Base-by-base conservation (phyloP, 2,329 filamentous ascomycete species). In the Paecilomyces dactylethromorphus region DNA sequence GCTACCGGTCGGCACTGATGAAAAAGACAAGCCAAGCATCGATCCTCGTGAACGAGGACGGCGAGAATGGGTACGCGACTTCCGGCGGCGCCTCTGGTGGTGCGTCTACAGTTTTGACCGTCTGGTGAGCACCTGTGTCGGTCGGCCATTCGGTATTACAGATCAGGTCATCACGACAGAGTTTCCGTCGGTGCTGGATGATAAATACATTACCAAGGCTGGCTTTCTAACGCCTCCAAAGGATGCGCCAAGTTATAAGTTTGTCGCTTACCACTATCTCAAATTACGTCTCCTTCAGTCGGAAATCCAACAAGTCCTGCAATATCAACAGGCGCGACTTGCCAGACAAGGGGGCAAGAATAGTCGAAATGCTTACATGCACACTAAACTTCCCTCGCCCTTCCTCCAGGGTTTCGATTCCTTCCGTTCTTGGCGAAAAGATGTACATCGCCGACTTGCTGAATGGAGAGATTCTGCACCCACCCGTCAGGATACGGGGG, bases 101-200 rank as follows among this genome's bases (percentile, higher is more conserved):
- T 96, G 92, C 76, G 92, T 92, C 1, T 97, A 97, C 75, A 93
- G 91, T 4, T 86, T 97, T 58, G 93, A 97, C 74, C 85, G 93
- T n/a, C 85, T 97, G 4, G 93, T 97, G 55, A 94, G 91, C 68
- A 92, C 91, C 22, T 97, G 92, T 66, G 93, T 97, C 26, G 93
- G 93, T 39, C 83, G 93, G 58, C 94, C 93, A 6, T 95, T 97
- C 68, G 92, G 93, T 31, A 91, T 97, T 63, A 92, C 89, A n/a
- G 94, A 97, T 76, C 90, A 96, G 71, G 91, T 96, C 63, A 91
- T 97, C 67, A 97, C 93, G 13, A 97, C 93, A 0, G 91, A 96
- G 69, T 95, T 97, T 64, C 93, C 93, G 1, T 96, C 91, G 3
- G 75, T 92, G 57, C 80, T 96, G 45, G 92, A 97, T 67, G 93